Base-by-base conservation (phyloP, 2,329 filamentous ascomycete genomes). In the Penicillium sp. region DNA sequence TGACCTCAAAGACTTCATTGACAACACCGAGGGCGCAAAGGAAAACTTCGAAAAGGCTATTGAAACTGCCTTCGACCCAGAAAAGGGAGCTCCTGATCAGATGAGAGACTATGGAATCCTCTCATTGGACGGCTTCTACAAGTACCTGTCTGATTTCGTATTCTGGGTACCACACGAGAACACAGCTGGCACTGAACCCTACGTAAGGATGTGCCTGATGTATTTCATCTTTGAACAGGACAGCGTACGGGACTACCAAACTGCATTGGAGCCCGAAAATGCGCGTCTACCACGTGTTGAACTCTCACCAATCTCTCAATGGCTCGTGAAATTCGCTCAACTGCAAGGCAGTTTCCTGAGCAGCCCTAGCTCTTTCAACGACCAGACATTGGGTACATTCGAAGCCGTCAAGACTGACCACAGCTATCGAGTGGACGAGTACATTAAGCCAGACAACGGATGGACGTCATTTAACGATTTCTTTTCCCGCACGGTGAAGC, bases 381-480 rank as follows among this genome's bases (percentile, higher is more conserved):
- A 61, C 1, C 57, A 66, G 14, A 67, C 66, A 0, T 57, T 74
- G 5, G 26, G 69, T 20, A 68, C 66, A 0, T 76, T 75, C 60
- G 58, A 64, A 23, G 59, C 67, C 0, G 68, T 68, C 0, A 67
- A 66, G 1, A 48, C 55, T 3, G 75, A 71, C 60, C 63, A 66
- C 33, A 64, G 67, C 21, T 48, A 70, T 1, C 67, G 74, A 43
- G 70, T 68, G 21, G 43, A 66, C 3, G 61, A 64, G 20, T 48
- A 30, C 24, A 28, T 16, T 6, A 4, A 33, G 14, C 74, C 74
- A 8, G 45, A 47, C 11, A 66, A 64, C 4, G 72, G 68, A 3
- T 73, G 65, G 56, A 61, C 60, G 9, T 69, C 70, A 20, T 78
- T 77, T 66, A 77, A 77, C 56, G 62, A 76, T 12, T 73, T 75